A percentile compares a stretch with the other conserved stretches of the same genome.
These are phyloP conservation scores for Mortierella sp. DNA, from an alignment of 371 early-diverging fungal genomes.

Conservation along the genomic window DNA sequence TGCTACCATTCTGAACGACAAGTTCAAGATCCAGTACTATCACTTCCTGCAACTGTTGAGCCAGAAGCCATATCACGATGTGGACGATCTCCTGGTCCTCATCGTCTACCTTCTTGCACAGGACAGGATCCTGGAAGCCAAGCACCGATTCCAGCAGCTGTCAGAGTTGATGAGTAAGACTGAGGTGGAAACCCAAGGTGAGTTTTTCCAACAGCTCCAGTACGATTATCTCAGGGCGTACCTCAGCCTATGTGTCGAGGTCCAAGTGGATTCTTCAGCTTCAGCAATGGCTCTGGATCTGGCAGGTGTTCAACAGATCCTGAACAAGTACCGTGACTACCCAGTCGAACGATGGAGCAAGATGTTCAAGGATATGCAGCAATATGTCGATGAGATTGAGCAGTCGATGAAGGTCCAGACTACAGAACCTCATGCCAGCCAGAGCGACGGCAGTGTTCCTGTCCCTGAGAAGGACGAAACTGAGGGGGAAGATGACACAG, in stretches of 20 bases:
- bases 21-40: conserved; percentile 60
- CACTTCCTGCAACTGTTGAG: conserved; percentile 57
- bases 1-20: conserved; percentile 55
- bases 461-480: conserved; percentile 3
- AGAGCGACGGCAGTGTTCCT: neutral
- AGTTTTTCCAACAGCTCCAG: conserved; percentile 56
- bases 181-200: conserved; percentile 1
- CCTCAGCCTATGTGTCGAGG: conserved; percentile 59
- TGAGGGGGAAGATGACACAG: conserved; percentile 2
- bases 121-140: conserved; percentile 68
- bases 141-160: conserved; percentile 30
- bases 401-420: conserved; percentile 6
- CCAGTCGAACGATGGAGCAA: conserved; percentile 61
- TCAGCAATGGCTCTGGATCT: conserved; percentile 43
- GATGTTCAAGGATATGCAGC: conserved; percentile 57
- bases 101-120: conserved; percentile 63
- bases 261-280: conserved; percentile 34
- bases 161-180: neutral
- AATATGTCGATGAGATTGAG: conserved; percentile 61
- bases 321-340: conserved; percentile 57
- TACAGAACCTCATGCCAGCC: neutral
- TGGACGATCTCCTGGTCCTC: conserved; percentile 56
- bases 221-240: conserved; percentile 65
- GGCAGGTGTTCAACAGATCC: conserved; percentile 49
- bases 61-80: conserved; percentile 42